Percentiles rank a stretch among this genome's conserved stretches.
These are phyloP conservation scores for Aureobasidium musti DNA, from an alignment of 2,329 filamentous ascomycete genomes.

Conservation along the genomic window DNA sequence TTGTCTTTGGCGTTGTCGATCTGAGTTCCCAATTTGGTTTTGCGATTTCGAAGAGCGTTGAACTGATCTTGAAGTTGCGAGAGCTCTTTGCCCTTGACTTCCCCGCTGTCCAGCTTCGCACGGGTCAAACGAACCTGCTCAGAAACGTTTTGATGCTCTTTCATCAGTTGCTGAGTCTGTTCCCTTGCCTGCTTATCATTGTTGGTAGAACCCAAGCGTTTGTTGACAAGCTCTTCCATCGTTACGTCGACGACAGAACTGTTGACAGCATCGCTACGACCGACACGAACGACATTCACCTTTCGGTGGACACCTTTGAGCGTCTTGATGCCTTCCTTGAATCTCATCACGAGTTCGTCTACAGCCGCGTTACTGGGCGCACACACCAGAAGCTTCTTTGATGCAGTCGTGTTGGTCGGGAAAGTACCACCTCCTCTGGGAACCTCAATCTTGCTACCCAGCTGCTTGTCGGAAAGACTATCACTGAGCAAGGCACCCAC, in stretches of 20 bases:
- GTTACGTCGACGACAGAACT: slow-evolving; percentile 85
- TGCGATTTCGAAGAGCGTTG: slow-evolving; percentile 73
- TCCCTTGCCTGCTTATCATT: slow-evolving; percentile 49
- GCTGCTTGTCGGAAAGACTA: slow-evolving; percentile 49
- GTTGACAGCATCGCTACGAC: slow-evolving; percentile 91
- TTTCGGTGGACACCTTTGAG: slow-evolving; percentile 70
- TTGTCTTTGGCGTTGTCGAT: slow-evolving; percentile 88
- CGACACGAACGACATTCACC: slow-evolving; percentile 85
- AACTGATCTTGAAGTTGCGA: slow-evolving; percentile 72
- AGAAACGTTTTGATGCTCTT: slow-evolving; percentile 61
- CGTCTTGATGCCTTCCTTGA: slow-evolving; percentile 84
- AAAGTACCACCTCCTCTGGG: slow-evolving; percentile 38
- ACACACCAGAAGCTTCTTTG: slow-evolving; percentile 91
- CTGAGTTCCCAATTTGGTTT: slow-evolving; percentile 72
- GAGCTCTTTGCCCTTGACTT: slow-evolving; percentile 54
- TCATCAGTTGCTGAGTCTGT: slow-evolving; percentile 68
- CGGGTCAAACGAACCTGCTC: slow-evolving; percentile 70
- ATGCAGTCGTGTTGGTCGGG: slow-evolving; percentile 40
- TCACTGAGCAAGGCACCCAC: slow-evolving; percentile 80
- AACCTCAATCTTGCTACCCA: slow-evolving; percentile 42
- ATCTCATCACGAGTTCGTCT: slow-evolving; percentile 88
- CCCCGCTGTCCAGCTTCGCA: slow-evolving; percentile 64
- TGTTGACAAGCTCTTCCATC: slow-evolving; percentile 84
- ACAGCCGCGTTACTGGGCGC: slow-evolving; percentile 99
- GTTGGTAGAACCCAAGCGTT: slow-evolving; percentile 57